phyloP scores from a whole-genome alignment of 768 basidiomycete species.

The Rossbeevera mucosa region DNA sequence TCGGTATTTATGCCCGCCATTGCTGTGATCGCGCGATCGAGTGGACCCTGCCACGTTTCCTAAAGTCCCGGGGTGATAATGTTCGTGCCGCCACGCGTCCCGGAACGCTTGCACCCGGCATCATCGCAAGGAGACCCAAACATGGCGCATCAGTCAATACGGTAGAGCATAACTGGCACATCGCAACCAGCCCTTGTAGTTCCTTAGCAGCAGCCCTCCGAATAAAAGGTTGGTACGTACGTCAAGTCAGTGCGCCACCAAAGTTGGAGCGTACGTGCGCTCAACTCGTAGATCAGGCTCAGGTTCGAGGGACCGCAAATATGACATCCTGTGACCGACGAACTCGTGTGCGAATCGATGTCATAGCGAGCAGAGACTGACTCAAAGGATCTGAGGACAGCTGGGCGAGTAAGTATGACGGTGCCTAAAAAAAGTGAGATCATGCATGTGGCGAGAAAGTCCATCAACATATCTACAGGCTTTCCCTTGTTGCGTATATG shows the following conservation, averaged over 20 bases:
- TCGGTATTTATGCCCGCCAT: not conserved
- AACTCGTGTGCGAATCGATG: no score
- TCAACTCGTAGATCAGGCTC: no score
- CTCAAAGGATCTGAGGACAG: no score
- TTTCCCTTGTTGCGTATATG: not conserved
- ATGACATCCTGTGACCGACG: no score
- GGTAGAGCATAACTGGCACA: not conserved
- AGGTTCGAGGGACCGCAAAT: no score
- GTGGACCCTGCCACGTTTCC: not conserved
- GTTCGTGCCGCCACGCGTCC: not conserved
- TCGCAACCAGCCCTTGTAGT: not conserved
- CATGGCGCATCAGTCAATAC: not conserved
- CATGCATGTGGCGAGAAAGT: not conserved
- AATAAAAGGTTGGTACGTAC: not conserved
- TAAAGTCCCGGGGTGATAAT: not conserved
- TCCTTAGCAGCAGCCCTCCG: not conserved
- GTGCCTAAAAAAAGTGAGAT: no score
- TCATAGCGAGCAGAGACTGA: no score
- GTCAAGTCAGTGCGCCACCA: not conserved
- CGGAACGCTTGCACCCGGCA: not conserved
- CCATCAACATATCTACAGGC: not conserved
- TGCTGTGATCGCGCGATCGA: not conserved
- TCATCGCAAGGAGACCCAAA: not conserved
- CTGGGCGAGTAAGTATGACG: no score
- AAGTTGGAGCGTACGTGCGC: not conserved